Conservation (phyloP, 495 filamentous ascomycete genomes). For the Aspergillus sclerotiicarbonarius region DNA sequence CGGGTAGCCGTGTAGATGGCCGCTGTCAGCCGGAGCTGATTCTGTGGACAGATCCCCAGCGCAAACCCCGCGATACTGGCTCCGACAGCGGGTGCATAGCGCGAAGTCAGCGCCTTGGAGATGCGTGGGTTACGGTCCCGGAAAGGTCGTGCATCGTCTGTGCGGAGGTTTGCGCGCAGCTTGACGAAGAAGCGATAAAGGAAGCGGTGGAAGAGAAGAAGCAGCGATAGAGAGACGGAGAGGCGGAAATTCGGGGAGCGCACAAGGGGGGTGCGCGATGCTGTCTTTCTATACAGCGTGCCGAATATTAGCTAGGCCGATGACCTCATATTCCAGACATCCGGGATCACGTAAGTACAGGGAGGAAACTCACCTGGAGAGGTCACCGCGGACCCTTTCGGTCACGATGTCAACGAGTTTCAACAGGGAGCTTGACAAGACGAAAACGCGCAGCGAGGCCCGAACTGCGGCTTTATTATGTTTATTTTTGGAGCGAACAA, state of each 20-base stretch:
- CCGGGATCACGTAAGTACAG: no score
- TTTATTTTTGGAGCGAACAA: constrained; percentile 57
- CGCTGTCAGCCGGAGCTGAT: constrained; percentile 74
- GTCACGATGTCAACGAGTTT: constrained; percentile 64
- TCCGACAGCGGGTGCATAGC: constrained; percentile 81
- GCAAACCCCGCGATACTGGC: constrained; percentile 82
- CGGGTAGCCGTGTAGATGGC: constrained; percentile 76
- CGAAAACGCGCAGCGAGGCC: constrained; percentile 71
- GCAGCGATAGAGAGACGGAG: constrained; percentile 74
- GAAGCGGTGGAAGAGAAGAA: constrained; percentile 83
- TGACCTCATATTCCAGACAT: background rate
- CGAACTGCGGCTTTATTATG: constrained; percentile 80
- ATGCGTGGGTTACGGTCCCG: constrained; percentile 77
- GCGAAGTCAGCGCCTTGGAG: constrained; percentile 69
- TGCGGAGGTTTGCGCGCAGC: constrained; percentile 73
- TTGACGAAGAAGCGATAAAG: constrained; percentile 87
- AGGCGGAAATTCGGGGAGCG: constrained; percentile 72
- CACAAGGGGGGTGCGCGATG: constrained; percentile 52
- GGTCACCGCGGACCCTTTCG: constrained; percentile 42
- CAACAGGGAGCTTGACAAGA: constrained; percentile 64
- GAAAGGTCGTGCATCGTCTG: constrained; percentile 71
- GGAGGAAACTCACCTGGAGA: constrained; percentile 26
- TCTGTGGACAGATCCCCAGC: constrained; percentile 72
- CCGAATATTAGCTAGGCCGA: constrained; percentile 2
- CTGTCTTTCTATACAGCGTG: constrained; percentile 28